phyloP scores from a whole-genome alignment of 2,329 filamentous ascomycete species.

The Dactylellina drechsleri region DNA sequence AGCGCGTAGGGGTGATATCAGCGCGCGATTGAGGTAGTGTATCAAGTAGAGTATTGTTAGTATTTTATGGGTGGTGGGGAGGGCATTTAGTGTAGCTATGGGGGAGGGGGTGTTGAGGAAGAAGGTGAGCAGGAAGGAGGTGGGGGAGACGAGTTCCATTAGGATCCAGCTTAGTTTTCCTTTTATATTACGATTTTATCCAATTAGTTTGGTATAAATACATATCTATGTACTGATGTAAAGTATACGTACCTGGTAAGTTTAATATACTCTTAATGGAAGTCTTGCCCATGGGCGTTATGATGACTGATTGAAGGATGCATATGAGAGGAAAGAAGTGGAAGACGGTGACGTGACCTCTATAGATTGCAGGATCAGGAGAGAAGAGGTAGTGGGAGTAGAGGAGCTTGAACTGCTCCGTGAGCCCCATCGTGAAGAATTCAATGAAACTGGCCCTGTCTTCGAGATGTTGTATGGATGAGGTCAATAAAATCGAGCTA shows the following conservation, averaged over 20 bases:
- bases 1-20: slow-evolving; percentile 81
- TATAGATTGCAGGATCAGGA: slow-evolving; percentile 30
- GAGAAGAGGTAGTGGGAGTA: slow-evolving; percentile 42
- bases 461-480: no score
- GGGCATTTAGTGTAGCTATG: slow-evolving; percentile 2
- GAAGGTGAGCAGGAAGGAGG: slow-evolving; percentile 56
- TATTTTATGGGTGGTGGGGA: slow-evolving; percentile 69
- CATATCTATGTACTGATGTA: neutral
- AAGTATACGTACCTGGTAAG: slow-evolving; percentile 73
- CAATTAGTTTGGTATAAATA: neutral
- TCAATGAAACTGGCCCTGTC: no score
- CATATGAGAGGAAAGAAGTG: slow-evolving; percentile 50
- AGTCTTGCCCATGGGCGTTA: slow-evolving; percentile 83
- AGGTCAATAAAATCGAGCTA: no score
- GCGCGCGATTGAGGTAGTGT: slow-evolving; percentile 90
- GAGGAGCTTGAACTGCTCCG: slow-evolving; percentile 26
- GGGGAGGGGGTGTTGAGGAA: slow-evolving; percentile 53
- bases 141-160: slow-evolving; percentile 73
- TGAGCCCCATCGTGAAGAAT: neutral
- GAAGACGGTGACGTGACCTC: slow-evolving; percentile 43
- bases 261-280: slow-evolving; percentile 79
- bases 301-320: slow-evolving; percentile 31
- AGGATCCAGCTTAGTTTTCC: slow-evolving; percentile 78
- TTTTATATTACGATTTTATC: neutral
- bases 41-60: slow-evolving; percentile 81